Percentiles rank a stretch among this genome's conserved stretches.
These are phyloP conservation scores for Hypoxylon sp. DNA, from an alignment of 2,329 filamentous ascomycete genomes.

Conservation along the genomic window DNA sequence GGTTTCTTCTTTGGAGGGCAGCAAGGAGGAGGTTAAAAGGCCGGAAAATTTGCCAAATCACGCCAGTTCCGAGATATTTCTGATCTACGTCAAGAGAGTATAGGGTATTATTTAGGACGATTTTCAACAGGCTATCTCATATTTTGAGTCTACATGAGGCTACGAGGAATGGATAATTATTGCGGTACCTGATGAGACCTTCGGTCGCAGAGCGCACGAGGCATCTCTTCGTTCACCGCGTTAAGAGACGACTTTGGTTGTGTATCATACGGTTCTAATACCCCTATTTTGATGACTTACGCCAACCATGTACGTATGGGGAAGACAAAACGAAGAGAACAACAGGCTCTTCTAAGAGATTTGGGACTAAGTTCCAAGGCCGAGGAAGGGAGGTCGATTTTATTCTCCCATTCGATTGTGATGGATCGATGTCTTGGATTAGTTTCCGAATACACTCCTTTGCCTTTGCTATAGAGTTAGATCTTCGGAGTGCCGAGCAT, in stretches of 20 bases:
- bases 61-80: slow-evolving; percentile 8
- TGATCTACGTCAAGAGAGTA: slow-evolving; percentile 22
- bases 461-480: neutral
- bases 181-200: slow-evolving; percentile 10
- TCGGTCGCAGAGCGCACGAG: slow-evolving; percentile 4
- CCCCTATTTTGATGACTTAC: slow-evolving; percentile 28
- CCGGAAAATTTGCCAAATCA: slow-evolving; percentile 2
- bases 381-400: slow-evolving; percentile 4
- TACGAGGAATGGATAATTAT: slow-evolving; percentile 31
- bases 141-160: slow-evolving; percentile 23
- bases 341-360: slow-evolving; percentile 12
- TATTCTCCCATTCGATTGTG: slow-evolving; percentile 7
- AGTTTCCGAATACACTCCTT: slow-evolving; percentile 27
- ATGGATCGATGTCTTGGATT: slow-evolving; percentile 18
- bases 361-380: slow-evolving; percentile 6
- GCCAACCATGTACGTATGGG: slow-evolving; percentile 21
- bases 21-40: slow-evolving; percentile 53
- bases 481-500: neutral
- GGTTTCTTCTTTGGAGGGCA: slow-evolving; percentile 79
- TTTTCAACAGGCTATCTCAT: slow-evolving; percentile 22
- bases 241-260: slow-evolving; percentile 11
- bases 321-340: slow-evolving; percentile 24
- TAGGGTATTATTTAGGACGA: slow-evolving; percentile 22
- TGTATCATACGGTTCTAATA: slow-evolving; percentile 37
- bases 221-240: slow-evolving; percentile 2